phyloP scores from a whole-genome alignment of 306 rosid species.

The Corylus americana region DNA sequence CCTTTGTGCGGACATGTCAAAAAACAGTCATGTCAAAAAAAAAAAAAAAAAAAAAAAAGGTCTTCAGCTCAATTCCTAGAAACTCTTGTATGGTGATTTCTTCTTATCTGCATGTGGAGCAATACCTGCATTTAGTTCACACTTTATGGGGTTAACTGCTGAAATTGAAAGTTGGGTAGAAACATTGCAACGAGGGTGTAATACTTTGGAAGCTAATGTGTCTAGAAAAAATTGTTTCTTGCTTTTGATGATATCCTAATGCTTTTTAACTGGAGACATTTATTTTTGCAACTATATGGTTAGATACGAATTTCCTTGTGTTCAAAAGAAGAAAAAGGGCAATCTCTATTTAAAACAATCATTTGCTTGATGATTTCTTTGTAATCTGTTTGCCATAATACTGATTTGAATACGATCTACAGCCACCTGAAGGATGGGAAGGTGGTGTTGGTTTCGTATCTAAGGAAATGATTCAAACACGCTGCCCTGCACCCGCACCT shows the following conservation, averaged over 20 bases:
- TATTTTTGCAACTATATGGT: too few relatives aligned
- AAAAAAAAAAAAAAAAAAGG: too few relatives aligned
- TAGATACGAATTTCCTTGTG: too few relatives aligned
- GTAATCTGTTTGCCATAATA: neutral
- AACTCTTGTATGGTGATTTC: too few relatives aligned
- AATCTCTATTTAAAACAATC: neutral
- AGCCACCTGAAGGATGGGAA: conserved; percentile 58
- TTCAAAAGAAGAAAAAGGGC: neutral
- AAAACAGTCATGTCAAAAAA: too few relatives aligned
- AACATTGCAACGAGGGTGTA: neutral
- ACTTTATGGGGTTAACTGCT: neutral
- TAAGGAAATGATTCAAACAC: conserved; percentile 44
- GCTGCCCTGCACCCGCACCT: conserved; percentile 52
- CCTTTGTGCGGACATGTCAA: too few relatives aligned
- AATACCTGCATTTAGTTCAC: too few relatives aligned
- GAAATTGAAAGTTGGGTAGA: neutral
- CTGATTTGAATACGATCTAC: conserved; percentile 9
- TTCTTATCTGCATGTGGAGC: too few relatives aligned
- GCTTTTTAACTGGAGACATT: too few relatives aligned
- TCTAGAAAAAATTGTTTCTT: neutral
- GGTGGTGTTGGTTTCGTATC: conserved; percentile 57
- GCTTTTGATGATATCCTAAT: neutral
- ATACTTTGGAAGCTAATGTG: neutral
- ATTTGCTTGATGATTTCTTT: neutral
- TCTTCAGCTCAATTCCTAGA: too few relatives aligned